These are phyloP conservation scores for Diplotaxis tenuifolia DNA, from an alignment of 345 rosid species.

Conservation along the genomic window DNA sequence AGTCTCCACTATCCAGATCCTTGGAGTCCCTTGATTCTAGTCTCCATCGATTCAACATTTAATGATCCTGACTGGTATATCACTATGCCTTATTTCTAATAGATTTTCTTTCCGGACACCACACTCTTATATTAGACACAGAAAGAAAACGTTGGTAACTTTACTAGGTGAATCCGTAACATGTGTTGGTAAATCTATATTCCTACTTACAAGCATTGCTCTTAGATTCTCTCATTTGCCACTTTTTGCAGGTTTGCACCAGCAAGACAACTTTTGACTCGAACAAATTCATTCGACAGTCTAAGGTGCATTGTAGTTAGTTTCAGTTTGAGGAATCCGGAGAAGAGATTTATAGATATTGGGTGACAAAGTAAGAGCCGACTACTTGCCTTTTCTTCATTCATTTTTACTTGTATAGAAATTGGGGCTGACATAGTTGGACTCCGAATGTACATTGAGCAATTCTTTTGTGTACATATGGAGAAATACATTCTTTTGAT, in stretches of 20 bases:
- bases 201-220: not conserved
- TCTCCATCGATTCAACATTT: conserved; percentile 12
- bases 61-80: not conserved
- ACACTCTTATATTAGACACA: not conserved
- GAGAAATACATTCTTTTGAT: conserved; percentile 2
- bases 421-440: not conserved
- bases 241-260: conserved; percentile 17
- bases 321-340: not conserved
- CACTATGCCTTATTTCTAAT: not conserved
- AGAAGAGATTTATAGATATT: not conserved
- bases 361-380: not conserved
- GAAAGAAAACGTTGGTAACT: not conserved
- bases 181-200: not conserved
- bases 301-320: not conserved
- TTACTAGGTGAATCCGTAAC: not conserved
- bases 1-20: conserved; percentile 48
- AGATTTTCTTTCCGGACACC: not conserved
- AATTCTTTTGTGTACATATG: conserved; percentile 24
- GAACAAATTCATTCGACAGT: conserved; percentile 10
- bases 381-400: not conserved
- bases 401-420: conserved; percentile 23
- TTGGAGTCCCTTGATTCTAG: conserved; percentile 51
- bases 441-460: not conserved
- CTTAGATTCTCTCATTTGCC: not conserved
- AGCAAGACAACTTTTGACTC: not conserved